These are phyloP conservation scores for Saccharomycopsis sp. DNA, from an alignment of 805 yeast species.

Conservation along the genomic window DNA sequence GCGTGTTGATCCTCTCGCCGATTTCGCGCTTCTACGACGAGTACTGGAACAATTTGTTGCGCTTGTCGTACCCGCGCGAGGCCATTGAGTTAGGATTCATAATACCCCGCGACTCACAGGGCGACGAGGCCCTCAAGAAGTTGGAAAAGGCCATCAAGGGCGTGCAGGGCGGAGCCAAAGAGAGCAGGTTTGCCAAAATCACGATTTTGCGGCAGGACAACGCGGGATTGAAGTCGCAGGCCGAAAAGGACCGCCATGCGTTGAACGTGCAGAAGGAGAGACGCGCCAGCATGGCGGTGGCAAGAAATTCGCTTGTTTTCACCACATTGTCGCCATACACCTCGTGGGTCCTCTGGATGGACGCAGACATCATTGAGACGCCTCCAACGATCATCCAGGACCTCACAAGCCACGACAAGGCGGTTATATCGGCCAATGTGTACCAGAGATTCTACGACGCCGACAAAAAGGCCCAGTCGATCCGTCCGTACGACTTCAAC, in stretches of 20 bases:
- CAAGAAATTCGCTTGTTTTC: conserved; percentile 85
- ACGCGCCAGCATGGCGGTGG: conserved; percentile 85
- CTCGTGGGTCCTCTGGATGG: conserved; percentile 95
- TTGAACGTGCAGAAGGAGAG: conserved; percentile 79
- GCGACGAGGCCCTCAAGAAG: conserved; percentile 67
- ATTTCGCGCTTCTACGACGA: conserved; percentile 78
- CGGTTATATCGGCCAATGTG: conserved; percentile 88
- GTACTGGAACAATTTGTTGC: conserved; percentile 81
- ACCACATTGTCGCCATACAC: conserved; percentile 85
- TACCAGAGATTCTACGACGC: conserved; percentile 73
- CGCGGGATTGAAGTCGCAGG: conserved; percentile 64
- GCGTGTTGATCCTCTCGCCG: conserved; percentile 82
- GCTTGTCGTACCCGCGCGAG: conserved; percentile 75
- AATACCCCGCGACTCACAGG: conserved; percentile 74
- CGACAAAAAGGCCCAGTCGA: conserved; percentile 42
- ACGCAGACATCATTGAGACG: conserved; percentile 88
- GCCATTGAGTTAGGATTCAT: conserved; percentile 87
- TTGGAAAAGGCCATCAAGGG: conserved; percentile 71
- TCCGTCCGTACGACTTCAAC: conserved; percentile 91
- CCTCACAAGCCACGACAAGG: conserved; percentile 75
- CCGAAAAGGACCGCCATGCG: conserved; percentile 89
- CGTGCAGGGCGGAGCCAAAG: conserved; percentile 57
- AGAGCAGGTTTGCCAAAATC: conserved; percentile 68
- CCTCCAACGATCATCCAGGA: conserved; percentile 82
- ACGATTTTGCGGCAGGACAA: conserved; percentile 89